phyloP scores from a whole-genome alignment of 495 filamentous ascomycete genomes.

The Parathielavia hyrcaniae region DNA sequence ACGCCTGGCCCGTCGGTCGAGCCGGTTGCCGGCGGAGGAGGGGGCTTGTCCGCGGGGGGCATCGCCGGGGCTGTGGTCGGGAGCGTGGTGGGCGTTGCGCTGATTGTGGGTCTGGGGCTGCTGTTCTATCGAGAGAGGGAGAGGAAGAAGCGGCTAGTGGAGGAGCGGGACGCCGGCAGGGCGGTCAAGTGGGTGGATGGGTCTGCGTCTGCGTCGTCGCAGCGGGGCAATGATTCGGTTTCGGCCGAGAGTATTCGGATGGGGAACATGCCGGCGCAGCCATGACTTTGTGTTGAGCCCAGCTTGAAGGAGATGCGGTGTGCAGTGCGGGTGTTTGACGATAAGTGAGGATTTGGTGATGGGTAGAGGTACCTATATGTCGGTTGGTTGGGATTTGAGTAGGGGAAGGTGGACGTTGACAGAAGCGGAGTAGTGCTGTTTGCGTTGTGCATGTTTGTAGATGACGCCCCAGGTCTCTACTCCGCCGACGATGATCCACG shows the following conservation, averaged over 20 bases:
- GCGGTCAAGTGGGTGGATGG: constrained; percentile 20
- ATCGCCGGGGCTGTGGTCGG: constrained; percentile 46
- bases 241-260: constrained; percentile 14
- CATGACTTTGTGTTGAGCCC: too few species aligned
- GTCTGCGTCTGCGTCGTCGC: too few species aligned
- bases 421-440: too few species aligned
- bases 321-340: too few species aligned
- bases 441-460: too few species aligned
- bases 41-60: constrained; percentile 36
- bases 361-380: too few species aligned
- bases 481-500: too few species aligned
- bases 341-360: too few species aligned
- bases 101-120: constrained; percentile 18
- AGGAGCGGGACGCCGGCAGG: constrained; percentile 15
- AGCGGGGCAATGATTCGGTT: constrained; percentile 4
- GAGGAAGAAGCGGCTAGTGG: constrained; percentile 17
- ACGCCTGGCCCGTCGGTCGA: not conserved
- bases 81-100: constrained; percentile 29
- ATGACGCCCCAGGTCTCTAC: too few species aligned
- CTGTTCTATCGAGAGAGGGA: constrained; percentile 21
- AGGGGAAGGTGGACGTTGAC: too few species aligned
- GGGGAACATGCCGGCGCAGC: constrained; percentile 1
- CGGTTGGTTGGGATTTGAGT: too few species aligned
- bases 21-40: not conserved
- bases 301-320: too few species aligned